phyloP scores from a whole-genome alignment of 768 basidiomycete genomes.

The Mycena albidolilacea region DNA sequence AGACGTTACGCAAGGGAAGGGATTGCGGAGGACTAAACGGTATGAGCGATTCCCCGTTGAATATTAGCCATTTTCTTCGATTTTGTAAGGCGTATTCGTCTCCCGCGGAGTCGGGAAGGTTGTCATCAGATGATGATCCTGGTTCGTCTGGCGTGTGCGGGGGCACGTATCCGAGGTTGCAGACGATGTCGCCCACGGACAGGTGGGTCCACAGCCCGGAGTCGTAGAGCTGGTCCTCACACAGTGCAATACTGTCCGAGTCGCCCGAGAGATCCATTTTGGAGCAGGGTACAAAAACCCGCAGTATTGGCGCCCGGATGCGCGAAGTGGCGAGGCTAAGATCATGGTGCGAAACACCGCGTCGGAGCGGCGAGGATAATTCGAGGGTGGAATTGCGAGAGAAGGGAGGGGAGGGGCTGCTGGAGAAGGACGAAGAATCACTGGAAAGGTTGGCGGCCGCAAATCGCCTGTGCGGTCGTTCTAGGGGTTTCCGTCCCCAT shows the following conservation, averaged over 20 bases:
- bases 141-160: slow-evolving; percentile 51
- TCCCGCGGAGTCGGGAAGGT: slow-evolving; percentile 37
- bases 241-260: slow-evolving; percentile 63
- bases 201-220: slow-evolving; percentile 82
- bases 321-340: slow-evolving; percentile 71
- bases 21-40: slow-evolving; percentile 73
- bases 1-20: slow-evolving; percentile 68
- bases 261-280: slow-evolving; percentile 57
- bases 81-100: slow-evolving; percentile 32
- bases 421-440: slow-evolving; percentile 59
- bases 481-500: slow-evolving; percentile 45
- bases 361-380: slow-evolving; percentile 35
- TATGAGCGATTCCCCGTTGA: slow-evolving; percentile 72
- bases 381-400: slow-evolving; percentile 40
- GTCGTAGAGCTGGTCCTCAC: slow-evolving; percentile 78
- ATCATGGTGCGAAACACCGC: slow-evolving; percentile 68
- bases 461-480: slow-evolving; percentile 57
- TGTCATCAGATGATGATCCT: slow-evolving; percentile 43
- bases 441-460: slow-evolving; percentile 62
- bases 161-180: slow-evolving; percentile 86
- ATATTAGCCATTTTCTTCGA: slow-evolving; percentile 77
- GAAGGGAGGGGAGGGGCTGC: slow-evolving; percentile 43
- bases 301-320: slow-evolving; percentile 78
- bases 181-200: slow-evolving; percentile 84
- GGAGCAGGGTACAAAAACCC: slow-evolving; percentile 82